Evolutionary conservation across 768 basidiomycete genomes (phyloP), one percentile per base, ranked within the genome.

Genomic region (Leucocoprinus sp.): DNA sequence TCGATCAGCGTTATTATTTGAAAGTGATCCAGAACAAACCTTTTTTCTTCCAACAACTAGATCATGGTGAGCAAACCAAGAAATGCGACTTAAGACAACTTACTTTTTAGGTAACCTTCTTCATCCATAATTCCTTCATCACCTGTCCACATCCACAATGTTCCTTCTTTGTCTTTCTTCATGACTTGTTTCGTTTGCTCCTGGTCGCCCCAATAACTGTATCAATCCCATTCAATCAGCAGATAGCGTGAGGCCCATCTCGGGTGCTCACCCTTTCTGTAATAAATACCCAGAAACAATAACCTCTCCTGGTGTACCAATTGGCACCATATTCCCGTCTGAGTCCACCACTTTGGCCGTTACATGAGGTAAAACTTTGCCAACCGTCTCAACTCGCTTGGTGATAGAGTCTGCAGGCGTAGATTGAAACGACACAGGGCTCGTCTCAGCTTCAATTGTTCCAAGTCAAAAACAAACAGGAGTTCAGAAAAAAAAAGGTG

Each of bases 341-440:
- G 19, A 11, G 54, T 85, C 72, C 21, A 89, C 63, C 3, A 91
- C 51, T 57, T 85, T 90, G 1, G 88, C 88, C 55, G 69, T 78
- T 43, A 84, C 82, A 54, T 91, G 88, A 0, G 86, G 88, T 28
- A 76, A 77, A 15, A 84, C 70, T 55, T 68, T 78, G 4, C 88
- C 88, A 8, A 90, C 88, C 1, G 87, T 91, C 58, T 91, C 88
- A 3, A 85, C 80, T 2, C 87, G 81, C 56, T 85, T 85, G 39
- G 71, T 63, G 19, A 91, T 60, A 0, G 84, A 74, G 57, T 91
- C 88, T 1, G 64, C 69, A 0, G 79, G 72, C 2, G 74, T 78
- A 0, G 86, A 81, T 61, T 91, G 88, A 65, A 91, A 91, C 0
- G 88, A 82, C 0, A 90, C 87, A 0, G 88, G 88, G 51, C 87